Base-by-base conservation (phyloP, 2,329 filamentous ascomycete genomes). In the Lasiodiplodia sp. region DNA sequence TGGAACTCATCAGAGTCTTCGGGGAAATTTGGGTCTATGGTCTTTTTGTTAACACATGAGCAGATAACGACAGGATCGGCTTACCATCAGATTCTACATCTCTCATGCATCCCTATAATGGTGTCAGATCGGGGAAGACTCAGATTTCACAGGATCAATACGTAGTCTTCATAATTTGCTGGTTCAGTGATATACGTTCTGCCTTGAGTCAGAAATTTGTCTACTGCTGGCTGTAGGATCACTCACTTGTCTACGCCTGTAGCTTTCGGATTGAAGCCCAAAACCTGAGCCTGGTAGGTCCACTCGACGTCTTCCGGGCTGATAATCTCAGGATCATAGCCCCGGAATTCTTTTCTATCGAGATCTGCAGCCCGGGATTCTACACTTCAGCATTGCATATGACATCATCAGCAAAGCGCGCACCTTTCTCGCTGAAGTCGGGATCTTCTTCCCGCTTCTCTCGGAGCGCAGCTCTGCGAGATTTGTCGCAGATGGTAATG, bases 261-360 rank as follows among this genome's bases (percentile, higher is more conserved):
- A 10, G 69, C 64, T 8, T 67, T 34, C 1, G 62, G n/a, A 44
- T 75, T 73, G 34, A 72, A 69, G 25, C 69, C 72, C 14, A 76
- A 62, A 7, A 64, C 64, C 25, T 71, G 69, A 44, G 66, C 66
- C 11, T 53, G 66, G 21, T 71, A 63, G 4, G 71, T 49, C 73
- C 73, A 75, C 31, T 31, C 14, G 1, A 73, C 44, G 25, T 71
- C 71, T n/a, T 72, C 64, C 1, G n/a, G 21, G 2, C 10, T 56
- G 10, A 73, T 4, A 1, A 70, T 44, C 21, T 51, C 62, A 5
- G 74, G 72, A 47, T 74, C 72, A 51, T 72, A 75, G 71, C 73
- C 7, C 69, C 62, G 21, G 49, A 70, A 21, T 2, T 37, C 8
- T 3, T 25, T 21, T 3, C 38, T 51, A 53, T 71, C 55, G 63